Conservation (phyloP, 2,329 filamentous ascomycete genomes). For the Claviceps fusiformis region DNA sequence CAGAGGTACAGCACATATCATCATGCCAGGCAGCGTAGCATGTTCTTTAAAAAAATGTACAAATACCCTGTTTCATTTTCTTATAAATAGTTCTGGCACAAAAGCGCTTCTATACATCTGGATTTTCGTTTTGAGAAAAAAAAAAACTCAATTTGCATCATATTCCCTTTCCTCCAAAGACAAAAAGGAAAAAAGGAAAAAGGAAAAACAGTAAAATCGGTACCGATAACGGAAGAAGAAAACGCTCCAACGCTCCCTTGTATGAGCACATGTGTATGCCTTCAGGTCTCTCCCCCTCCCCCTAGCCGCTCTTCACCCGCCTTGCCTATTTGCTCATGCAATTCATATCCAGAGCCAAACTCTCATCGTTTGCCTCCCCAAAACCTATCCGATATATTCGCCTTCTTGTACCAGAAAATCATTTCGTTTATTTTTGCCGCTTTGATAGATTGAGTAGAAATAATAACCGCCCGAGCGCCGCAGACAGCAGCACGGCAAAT, state of each 20-base stretch:
- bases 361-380: background rate
- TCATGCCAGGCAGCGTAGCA: no score
- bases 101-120: background rate
- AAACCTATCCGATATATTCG: background rate
- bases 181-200: background rate
- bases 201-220: background rate
- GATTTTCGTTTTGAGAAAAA: background rate
- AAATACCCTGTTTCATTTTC: background rate
- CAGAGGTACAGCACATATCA: no score
- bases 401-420: background rate
- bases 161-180: background rate
- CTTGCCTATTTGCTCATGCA: background rate
- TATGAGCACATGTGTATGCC: background rate
- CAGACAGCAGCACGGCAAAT: background rate
- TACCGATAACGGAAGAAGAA: background rate
- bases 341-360: background rate
- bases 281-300: background rate
- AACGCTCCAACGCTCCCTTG: background rate
- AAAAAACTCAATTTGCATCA: background rate
- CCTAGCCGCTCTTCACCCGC: background rate
- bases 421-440: background rate
- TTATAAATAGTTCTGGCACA: background rate
- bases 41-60: background rate
- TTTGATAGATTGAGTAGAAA: constrained; percentile 1
- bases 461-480: background rate